Conservation (phyloP, 768 basidiomycete genomes). For the Hebeloma cylindrosporum region DNA sequence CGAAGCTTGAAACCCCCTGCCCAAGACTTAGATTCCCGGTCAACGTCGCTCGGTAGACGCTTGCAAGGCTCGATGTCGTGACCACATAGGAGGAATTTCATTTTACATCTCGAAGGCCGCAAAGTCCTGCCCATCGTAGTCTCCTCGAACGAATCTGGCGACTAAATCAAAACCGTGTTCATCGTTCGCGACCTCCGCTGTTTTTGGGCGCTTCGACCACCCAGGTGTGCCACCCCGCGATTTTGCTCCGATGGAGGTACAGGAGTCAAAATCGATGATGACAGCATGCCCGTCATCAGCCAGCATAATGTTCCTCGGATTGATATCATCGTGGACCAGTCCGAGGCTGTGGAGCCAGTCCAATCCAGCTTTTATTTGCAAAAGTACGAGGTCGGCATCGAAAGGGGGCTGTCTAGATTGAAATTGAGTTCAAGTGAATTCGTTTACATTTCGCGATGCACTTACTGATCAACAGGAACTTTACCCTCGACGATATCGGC, state of each 20-base stretch:
- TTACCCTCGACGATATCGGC: too few relatives aligned
- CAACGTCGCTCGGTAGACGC: too few relatives aligned
- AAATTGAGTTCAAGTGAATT: too few relatives aligned
- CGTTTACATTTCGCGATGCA: too few relatives aligned
- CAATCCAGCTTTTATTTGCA: constrained; percentile 19
- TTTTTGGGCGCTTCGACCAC: constrained; percentile 11
- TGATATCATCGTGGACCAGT: constrained; percentile 29
- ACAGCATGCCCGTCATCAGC: constrained; percentile 19
- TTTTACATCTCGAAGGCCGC: too few relatives aligned
- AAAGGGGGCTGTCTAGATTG: constrained; percentile 11
- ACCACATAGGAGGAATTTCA: too few relatives aligned
- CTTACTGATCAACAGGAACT: too few relatives aligned
- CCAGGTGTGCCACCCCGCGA: constrained; percentile 20
- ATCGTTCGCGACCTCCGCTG: constrained; percentile 16
- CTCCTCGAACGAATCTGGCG: constrained; percentile 10
- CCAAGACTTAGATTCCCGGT: too few relatives aligned
- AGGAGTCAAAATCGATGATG: constrained; percentile 28
- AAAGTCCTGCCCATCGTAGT: constrained; percentile 11
- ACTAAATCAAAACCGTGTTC: constrained; percentile 11
- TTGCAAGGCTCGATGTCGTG: too few relatives aligned
- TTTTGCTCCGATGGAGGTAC: constrained; percentile 8
- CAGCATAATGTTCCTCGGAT: constrained; percentile 26
- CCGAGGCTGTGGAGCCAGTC: constrained; percentile 22
- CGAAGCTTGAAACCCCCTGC: too few relatives aligned
- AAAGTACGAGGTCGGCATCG: constrained; percentile 7